These are phyloP conservation scores for Tritrichomonas musculus DNA, from an alignment of 208 protist genomes.

Conservation along the genomic window DNA sequence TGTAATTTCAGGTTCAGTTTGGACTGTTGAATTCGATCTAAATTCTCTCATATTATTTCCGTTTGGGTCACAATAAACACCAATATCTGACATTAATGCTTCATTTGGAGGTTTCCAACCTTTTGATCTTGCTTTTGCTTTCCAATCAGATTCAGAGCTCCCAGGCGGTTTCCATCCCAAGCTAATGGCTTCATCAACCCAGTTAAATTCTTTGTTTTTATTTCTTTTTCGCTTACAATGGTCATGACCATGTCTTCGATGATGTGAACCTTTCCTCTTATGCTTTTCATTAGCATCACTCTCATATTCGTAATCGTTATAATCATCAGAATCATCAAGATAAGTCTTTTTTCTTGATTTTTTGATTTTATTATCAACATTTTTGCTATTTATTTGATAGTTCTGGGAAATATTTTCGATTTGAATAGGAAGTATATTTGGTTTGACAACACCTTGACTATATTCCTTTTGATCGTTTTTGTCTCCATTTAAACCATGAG, in stretches of 20 bases:
- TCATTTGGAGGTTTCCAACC: not conserved
- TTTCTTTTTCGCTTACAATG: not conserved
- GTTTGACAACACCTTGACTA: not conserved
- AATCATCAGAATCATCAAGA: not conserved
- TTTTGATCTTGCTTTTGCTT: not conserved
- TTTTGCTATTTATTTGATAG: no score
- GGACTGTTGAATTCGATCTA: no score
- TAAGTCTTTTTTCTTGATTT: no score
- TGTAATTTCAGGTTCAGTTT: no score
- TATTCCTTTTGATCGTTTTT: not conserved
- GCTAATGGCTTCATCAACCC: not conserved
- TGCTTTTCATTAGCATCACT: not conserved
- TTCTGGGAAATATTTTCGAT: not conserved
- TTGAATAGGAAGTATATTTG: not conserved
- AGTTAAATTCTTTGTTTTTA: not conserved
- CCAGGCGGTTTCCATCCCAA: constrained; percentile 19
- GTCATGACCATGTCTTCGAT: not conserved
- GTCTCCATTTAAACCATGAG: not conserved
- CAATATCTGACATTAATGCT: not conserved
- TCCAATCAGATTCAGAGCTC: not conserved
- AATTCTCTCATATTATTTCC: no score
- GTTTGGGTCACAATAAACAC: not conserved
- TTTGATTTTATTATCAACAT: no score
- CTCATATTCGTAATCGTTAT: not conserved
- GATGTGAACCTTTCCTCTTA: not conserved